Conservation (phyloP, 495 filamentous ascomycete species). For the Corynascus novoguineensis region DNA sequence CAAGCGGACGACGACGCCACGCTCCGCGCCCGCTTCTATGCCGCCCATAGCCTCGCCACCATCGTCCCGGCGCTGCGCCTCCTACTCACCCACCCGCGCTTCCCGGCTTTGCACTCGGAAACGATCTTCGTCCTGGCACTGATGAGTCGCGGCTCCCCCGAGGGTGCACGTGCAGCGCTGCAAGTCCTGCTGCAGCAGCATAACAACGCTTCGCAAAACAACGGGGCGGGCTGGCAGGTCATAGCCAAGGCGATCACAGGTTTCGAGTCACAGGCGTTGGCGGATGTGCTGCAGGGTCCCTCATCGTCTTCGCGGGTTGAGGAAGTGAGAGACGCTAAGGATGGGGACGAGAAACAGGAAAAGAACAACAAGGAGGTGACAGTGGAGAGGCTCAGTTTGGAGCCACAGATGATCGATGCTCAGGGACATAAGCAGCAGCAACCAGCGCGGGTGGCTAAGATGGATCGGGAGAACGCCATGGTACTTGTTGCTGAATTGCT, state of each 20-base stretch:
- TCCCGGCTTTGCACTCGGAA: conserved; percentile 65
- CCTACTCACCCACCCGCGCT: conserved; percentile 63
- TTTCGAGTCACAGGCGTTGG: not conserved
- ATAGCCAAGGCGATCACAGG: not conserved
- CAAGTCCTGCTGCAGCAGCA: conserved; percentile 43
- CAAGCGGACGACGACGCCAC: conserved; percentile 2
- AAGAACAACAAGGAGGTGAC: not conserved
- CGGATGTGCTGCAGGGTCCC: not conserved
- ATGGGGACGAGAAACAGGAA: conserved; percentile 18
- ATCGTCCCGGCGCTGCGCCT: conserved; percentile 52
- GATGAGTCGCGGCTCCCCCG: conserved; percentile 52
- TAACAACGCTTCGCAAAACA: not conserved
- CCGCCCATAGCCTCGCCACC: conserved; percentile 35
- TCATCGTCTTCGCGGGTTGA: not conserved
- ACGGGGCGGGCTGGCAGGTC: not conserved
- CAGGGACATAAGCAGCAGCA: conserved; percentile 14
- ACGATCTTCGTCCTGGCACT: conserved; percentile 70
- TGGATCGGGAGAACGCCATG: conserved; percentile 60
- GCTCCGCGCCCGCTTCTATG: conserved; percentile 40
- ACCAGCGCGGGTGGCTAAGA: conserved; percentile 29
- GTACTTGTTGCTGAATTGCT: conserved; percentile 58
- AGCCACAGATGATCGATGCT: conserved; percentile 35
- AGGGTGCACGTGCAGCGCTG: conserved; percentile 47
- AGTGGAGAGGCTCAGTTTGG: conserved; percentile 23
- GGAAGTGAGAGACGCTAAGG: not conserved